Conservation (phyloP, 2,329 filamentous ascomycete species). For the Colletotrichum sp. region DNA sequence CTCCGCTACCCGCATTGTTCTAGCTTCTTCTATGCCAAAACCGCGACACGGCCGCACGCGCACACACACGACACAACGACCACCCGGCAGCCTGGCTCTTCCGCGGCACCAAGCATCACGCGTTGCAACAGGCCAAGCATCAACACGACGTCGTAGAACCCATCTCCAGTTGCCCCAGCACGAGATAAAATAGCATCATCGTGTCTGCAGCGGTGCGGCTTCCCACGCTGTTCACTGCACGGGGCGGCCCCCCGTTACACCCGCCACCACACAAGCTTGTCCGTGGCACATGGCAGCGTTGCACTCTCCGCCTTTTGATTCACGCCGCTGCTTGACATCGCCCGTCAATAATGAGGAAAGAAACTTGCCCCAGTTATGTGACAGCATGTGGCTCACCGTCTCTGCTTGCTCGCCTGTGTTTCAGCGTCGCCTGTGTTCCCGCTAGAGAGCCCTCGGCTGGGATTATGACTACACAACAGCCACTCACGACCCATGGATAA, state of each 20-base stretch:
- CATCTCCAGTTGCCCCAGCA: background rate
- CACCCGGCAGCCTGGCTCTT: conserved; percentile 2
- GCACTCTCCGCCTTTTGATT: background rate
- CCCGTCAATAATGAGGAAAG: background rate
- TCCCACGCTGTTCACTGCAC: too few species aligned
- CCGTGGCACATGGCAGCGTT: conserved; percentile 7
- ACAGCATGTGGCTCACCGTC: background rate
- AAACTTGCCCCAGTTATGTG: background rate
- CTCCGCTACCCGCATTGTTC: background rate
- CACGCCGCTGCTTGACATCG: background rate
- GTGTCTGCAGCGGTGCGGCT: background rate
- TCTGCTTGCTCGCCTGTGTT: background rate
- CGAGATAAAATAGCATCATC: background rate
- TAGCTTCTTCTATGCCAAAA: background rate
- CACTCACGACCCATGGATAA: background rate
- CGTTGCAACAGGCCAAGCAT: background rate
- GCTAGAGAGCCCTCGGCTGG: background rate
- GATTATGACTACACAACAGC: background rate
- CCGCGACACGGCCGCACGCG: background rate
- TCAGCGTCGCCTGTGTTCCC: background rate
- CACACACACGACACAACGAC: background rate
- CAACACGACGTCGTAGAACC: background rate
- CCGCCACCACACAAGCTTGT: background rate
- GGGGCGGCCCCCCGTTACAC: background rate
- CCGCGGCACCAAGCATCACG: background rate